Conservation (phyloP, 371 early-diverging fungal genomes). For the Rhizomucor pusillus region DNA sequence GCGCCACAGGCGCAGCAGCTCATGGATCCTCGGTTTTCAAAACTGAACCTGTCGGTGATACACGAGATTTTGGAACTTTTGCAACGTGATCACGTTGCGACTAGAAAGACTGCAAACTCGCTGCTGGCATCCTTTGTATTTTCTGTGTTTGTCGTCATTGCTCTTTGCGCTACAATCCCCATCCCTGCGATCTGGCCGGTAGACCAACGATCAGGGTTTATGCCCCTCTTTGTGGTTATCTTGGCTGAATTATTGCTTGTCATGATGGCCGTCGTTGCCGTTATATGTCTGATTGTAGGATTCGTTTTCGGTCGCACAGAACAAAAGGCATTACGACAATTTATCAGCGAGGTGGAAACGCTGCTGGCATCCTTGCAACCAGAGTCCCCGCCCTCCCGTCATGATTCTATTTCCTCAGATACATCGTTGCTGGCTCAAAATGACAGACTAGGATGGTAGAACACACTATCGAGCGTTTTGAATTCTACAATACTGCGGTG, state of each 20-base stretch:
- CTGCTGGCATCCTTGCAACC: conserved; percentile 4
- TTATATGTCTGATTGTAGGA: conserved; percentile 35
- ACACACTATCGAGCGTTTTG: too few species aligned
- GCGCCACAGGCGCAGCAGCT: conserved; percentile 1
- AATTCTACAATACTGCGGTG: too few species aligned
- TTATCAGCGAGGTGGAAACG: conserved; percentile 24
- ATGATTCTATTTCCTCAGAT: too few species aligned
- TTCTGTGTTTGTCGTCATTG: conserved; percentile 13
- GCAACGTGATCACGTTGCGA: conserved; percentile 16
- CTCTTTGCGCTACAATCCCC: conserved; percentile 13
- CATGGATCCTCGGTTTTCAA: conserved; percentile 19
- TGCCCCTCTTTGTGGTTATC: conserved; percentile 8
- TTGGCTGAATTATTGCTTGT: conserved; percentile 16
- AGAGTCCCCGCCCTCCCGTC: too few species aligned
- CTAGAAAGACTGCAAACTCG: conserved; percentile 13
- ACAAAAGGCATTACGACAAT: conserved; percentile 29
- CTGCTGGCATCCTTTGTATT: conserved; percentile 13
- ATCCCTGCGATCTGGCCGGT: conserved; percentile 3
- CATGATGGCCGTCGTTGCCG: conserved; percentile 11
- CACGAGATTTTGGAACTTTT: conserved; percentile 18
- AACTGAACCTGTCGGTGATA: conserved; percentile 8
- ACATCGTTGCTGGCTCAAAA: too few species aligned
- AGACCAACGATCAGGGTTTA: background rate
- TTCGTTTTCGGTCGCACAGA: conserved; percentile 44
- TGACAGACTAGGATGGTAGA: too few species aligned